These are phyloP conservation scores for Erigeron canadensis DNA, from an alignment of 129 eudicot species.

Conservation along the genomic window DNA sequence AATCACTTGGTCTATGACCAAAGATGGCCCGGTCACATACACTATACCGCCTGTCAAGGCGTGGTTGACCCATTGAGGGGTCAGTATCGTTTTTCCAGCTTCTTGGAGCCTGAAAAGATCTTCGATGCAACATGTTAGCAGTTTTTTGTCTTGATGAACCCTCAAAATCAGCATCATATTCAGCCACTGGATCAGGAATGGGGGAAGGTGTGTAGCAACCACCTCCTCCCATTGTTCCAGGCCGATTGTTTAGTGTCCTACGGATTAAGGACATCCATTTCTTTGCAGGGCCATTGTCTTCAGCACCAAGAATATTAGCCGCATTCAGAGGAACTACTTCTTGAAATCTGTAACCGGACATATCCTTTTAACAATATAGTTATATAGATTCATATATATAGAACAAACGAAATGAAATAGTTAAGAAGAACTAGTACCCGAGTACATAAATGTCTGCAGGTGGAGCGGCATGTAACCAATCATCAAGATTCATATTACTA, in stretches of 20 bases:
- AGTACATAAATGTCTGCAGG: constrained; percentile 95
- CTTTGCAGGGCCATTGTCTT: constrained; percentile 92
- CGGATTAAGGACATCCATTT: constrained; percentile 72
- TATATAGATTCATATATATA: no score
- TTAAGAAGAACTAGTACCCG: constrained; percentile 48
- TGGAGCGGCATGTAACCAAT: constrained; percentile 88
- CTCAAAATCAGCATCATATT: constrained; percentile 85
- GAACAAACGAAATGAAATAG: background rate
- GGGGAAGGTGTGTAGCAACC: constrained; percentile 87
- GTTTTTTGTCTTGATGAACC: constrained; percentile 61
- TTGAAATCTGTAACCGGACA: constrained; percentile 56
- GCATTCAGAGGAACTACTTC: constrained; percentile 93
- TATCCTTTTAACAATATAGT: background rate
- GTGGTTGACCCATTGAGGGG: constrained; percentile 51
- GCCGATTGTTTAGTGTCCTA: constrained; percentile 62
- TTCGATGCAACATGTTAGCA: constrained; percentile 55
- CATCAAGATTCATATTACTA: constrained; percentile 77
- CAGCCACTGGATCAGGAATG: constrained; percentile 75
- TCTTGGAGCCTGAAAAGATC: constrained; percentile 79
- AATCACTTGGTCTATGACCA: constrained; percentile 77
- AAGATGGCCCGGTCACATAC: constrained; percentile 85
- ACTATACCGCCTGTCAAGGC: constrained; percentile 79
- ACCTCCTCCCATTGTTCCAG: constrained; percentile 62
- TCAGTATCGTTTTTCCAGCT: constrained; percentile 65
- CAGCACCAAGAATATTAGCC: constrained; percentile 80